These are phyloP conservation scores for Leccinum imitatum DNA, from an alignment of 768 basidiomycete genomes.

Conservation along the genomic window DNA sequence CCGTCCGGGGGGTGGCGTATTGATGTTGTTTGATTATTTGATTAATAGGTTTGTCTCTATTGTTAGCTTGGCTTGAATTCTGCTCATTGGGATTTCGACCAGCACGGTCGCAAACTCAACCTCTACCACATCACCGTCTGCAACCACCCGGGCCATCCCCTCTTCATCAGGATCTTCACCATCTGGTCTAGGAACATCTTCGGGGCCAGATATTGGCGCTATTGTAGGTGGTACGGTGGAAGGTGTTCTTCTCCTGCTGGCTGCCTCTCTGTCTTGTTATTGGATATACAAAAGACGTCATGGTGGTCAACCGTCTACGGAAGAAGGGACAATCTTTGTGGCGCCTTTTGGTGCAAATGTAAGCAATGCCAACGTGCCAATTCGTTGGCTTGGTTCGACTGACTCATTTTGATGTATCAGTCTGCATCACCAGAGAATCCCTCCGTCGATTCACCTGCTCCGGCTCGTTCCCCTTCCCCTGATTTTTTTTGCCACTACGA, in stretches of 20 bases:
- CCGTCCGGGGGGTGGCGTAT: background rate
- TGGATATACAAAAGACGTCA: background rate
- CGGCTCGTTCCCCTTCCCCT: too few relatives aligned
- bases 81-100: background rate
- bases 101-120: background rate
- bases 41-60: slow-evolving; percentile 9
- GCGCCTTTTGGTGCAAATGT: background rate
- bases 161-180: too few relatives aligned
- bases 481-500: background rate
- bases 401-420: background rate
- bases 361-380: background rate
- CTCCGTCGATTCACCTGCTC: too few relatives aligned
- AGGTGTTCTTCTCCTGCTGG: background rate
- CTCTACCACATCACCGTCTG: too few relatives aligned
- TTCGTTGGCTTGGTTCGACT: background rate
- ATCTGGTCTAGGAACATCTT: background rate
- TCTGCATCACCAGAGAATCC: too few relatives aligned
- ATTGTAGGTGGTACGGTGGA: slow-evolving; percentile 14
- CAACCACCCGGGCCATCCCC: too few relatives aligned
- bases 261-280: background rate
- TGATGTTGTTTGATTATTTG: slow-evolving; percentile 20
- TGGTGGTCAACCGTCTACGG: background rate
- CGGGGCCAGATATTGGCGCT: background rate
- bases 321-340: background rate
- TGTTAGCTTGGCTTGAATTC: background rate